These are phyloP conservation scores for Populus trichocarpa DNA, from an alignment of 441 rosid species.

Conservation along the genomic window DNA sequence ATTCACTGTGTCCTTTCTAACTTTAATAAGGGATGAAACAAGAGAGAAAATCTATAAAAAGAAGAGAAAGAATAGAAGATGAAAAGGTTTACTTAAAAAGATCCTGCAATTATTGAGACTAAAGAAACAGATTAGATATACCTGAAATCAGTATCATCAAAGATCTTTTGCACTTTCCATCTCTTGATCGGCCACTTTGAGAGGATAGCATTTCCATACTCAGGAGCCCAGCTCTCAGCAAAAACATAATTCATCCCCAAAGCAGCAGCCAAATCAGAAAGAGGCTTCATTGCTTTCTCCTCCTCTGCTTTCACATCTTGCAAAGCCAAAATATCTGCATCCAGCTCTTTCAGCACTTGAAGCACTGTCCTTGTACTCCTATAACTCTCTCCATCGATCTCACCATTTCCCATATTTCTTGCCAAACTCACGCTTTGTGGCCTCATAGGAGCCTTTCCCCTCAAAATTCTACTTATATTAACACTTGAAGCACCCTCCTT, in stretches of 20 bases:
- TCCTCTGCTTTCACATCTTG: conserved; percentile 99
- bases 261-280: conserved; percentile 82
- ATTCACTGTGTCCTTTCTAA: neutral
- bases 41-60: neutral
- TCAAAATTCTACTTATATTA: conserved; percentile 20
- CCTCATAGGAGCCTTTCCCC: conserved; percentile 51
- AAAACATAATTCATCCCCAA: conserved; percentile 84
- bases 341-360: conserved; percentile 73
- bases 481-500: conserved; percentile 30
- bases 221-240: conserved; percentile 99
- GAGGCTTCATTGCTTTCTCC: conserved; percentile 79
- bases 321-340: conserved; percentile 79
- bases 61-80: neutral
- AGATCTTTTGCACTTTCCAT: conserved; percentile 66
- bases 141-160: conserved; percentile 92
- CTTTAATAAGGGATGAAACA: neutral
- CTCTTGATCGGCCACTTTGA: conserved; percentile 85
- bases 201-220: conserved; percentile 86
- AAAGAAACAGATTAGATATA: neutral
- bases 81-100: neutral
- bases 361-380: conserved; percentile 52
- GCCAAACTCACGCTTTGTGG: conserved; percentile 31
- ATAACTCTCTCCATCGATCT: conserved; percentile 17
- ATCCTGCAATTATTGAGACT: neutral
- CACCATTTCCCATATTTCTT: conserved; percentile 2